Percentiles rank a stretch among this genome's conserved stretches.
Conservation (phyloP, 1,139 yeast genomes). For the Yamadazyma conglobata region DNA sequence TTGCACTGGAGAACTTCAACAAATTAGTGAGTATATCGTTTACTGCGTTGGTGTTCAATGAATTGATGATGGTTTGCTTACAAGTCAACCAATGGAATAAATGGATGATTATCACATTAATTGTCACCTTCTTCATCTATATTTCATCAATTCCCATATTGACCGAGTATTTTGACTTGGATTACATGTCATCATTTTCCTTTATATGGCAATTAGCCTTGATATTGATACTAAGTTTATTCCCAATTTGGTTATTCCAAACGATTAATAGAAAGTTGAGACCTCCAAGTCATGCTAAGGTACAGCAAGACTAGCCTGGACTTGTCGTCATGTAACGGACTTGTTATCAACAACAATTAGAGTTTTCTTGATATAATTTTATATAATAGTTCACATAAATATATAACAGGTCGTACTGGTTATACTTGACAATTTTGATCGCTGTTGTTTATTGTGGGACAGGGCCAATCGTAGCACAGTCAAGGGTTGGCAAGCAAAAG, state of each 20-base stretch:
- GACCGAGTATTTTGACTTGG: conserved; percentile 76
- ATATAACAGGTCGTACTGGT: too few relatives aligned
- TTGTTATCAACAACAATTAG: too few relatives aligned
- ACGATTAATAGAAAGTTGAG: conserved; percentile 68
- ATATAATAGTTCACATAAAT: too few relatives aligned
- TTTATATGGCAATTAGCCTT: conserved; percentile 70
- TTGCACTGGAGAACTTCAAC: conserved; percentile 53
- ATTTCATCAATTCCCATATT: conserved; percentile 78
- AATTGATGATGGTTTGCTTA: conserved; percentile 88
- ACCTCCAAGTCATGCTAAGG: conserved; percentile 98
- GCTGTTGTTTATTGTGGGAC: too few relatives aligned
- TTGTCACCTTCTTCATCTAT: conserved; percentile 66
- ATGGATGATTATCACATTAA: conserved; percentile 69
- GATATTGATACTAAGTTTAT: conserved; percentile 65
- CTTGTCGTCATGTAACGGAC: too few relatives aligned
- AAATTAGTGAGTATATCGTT: conserved; percentile 83
- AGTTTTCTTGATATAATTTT: too few relatives aligned
- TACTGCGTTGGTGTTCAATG: conserved; percentile 77
- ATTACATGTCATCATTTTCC: conserved; percentile 52
- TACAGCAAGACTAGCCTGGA: too few relatives aligned
- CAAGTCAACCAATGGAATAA: conserved; percentile 90
- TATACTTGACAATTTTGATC: too few relatives aligned
- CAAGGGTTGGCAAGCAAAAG: too few relatives aligned
- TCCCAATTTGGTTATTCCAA: conserved; percentile 89
- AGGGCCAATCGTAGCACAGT: too few relatives aligned